Evolutionary conservation across 1,139 yeast genomes (phyloP).

Genomic region (Hemisphaericaspora lyxosophila): DNA sequence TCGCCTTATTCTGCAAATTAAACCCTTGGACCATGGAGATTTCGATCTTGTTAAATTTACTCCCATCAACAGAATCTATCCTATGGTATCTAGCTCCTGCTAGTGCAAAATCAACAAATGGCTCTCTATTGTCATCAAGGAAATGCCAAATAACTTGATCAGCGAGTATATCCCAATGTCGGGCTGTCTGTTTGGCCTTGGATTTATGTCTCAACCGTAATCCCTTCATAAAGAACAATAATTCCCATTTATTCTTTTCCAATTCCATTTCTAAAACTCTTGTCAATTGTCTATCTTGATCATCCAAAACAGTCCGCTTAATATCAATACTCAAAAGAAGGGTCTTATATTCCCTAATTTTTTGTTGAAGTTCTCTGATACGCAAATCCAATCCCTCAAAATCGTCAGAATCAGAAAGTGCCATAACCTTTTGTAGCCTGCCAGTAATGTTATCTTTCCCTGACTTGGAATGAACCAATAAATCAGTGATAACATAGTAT

Average conservation of each 20-base stretch:
- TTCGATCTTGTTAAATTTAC: slow-evolving; percentile 60
- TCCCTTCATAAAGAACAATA: slow-evolving; percentile 67
- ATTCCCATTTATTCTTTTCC: slow-evolving; percentile 55
- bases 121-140: slow-evolving; percentile 56
- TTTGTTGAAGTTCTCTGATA: slow-evolving; percentile 55
- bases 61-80: slow-evolving; percentile 52
- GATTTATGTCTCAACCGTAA: slow-evolving; percentile 42
- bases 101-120: slow-evolving; percentile 72
- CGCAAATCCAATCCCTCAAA: slow-evolving; percentile 53
- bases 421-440: slow-evolving; percentile 61
- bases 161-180: slow-evolving; percentile 41
- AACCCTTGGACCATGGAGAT: slow-evolving; percentile 69
- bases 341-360: slow-evolving; percentile 43
- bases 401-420: slow-evolving; percentile 70
- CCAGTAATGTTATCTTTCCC: slow-evolving; percentile 55
- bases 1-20: slow-evolving; percentile 59
- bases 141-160: slow-evolving; percentile 76
- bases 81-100: slow-evolving; percentile 62
- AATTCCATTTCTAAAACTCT: slow-evolving; percentile 54
- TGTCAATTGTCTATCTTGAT: slow-evolving; percentile 29
- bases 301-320: slow-evolving; percentile 23
- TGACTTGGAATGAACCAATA: slow-evolving; percentile 68
- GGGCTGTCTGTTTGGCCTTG: slow-evolving; percentile 26
- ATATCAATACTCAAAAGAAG: slow-evolving; percentile 48
- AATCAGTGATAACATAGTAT: slow-evolving; percentile 61